phyloP scores from a whole-genome alignment of 176 grass and related monocot species.

The Rhynchospora tenuis region DNA sequence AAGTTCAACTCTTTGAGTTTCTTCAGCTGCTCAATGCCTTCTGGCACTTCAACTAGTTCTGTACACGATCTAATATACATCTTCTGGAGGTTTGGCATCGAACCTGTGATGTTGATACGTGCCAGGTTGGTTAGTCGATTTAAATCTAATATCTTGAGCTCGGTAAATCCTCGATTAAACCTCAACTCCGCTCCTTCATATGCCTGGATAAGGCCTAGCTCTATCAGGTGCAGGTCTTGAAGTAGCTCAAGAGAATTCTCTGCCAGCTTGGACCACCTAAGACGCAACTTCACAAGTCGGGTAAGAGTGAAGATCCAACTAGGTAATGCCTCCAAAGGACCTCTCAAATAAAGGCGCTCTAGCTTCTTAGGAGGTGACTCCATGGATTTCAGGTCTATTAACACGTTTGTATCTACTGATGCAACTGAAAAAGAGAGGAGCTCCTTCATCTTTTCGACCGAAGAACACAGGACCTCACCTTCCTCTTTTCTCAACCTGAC shows the following conservation, averaged over 20 bases:
- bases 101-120: constrained; percentile 1
- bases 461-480: no score
- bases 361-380: background rate
- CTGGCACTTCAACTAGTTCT: no score
- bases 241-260: constrained; percentile 32
- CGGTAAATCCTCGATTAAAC: constrained; percentile 30
- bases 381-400: no score
- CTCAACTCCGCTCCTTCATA: constrained; percentile 19
- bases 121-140: constrained; percentile 25
- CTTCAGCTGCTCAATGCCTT: no score
- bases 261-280: constrained; percentile 29
- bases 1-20: no score
- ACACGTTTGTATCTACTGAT: no score
- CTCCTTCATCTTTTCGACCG: no score
- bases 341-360: constrained; percentile 31
- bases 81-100: no score
- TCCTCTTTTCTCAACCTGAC: constrained; percentile 23
- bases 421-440: no score
- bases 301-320: constrained; percentile 26
- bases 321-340: constrained; percentile 28
- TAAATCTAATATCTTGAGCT: constrained; percentile 31
- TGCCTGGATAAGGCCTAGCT: constrained; percentile 33
- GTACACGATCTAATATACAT: no score
- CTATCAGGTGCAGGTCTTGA: constrained; percentile 28
- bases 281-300: constrained; percentile 29